Evolutionary conservation across 2,329 filamentous ascomycete species (phyloP), one percentile per base, ranked within the genome.

Genomic region (Zarea fungicola): DNA sequence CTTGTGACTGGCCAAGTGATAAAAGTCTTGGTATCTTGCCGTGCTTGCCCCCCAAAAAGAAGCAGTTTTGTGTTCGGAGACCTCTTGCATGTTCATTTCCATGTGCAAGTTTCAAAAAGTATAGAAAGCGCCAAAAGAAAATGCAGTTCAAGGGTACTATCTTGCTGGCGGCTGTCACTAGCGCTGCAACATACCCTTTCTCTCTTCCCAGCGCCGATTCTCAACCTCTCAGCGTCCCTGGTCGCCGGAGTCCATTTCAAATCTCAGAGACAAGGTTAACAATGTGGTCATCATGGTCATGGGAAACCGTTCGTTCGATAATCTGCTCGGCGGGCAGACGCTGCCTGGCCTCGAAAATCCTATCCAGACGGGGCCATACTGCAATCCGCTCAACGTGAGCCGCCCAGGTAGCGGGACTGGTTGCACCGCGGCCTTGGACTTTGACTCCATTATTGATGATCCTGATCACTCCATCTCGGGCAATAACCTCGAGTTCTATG

Each of bases 221-320:
- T 11, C 29, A 4, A 39, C 37, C 10, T 13, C 23, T 25, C 29
- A 16, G 21, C 46, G 14, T 8, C 28, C 42, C 8, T 49, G 52
- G 19, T 56, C 54, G 9, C 29, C 46, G 6, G 48, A 48, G 22
- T 58, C 57, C 9, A 54, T 60, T 47, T 34, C 48, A 16, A 58
- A 56, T 49, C 51, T 61, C 56, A 65, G 62, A 48, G 57, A 54
- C 31, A 69, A 68, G 49, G 75, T 75, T 59, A 74, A 74, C 59
- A 71, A 71, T 54, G 70, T 73, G 6, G 71, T 75, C 40, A 66
- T 74, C 22, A 60, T 75, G 16, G 70, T 73, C 9, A 65, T 71
- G 63, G 70, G 72, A 55, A 72, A 72, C 56, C 69, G 69, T 45
- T 72, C 70, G 1, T 57, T 72, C 21, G 70, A 73, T 55, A 73